A percentile compares a stretch with the other conserved stretches of the same genome.
phyloP scores from a whole-genome alignment of 1,139 yeast species.

The Hyphopichia buzzinii region DNA sequence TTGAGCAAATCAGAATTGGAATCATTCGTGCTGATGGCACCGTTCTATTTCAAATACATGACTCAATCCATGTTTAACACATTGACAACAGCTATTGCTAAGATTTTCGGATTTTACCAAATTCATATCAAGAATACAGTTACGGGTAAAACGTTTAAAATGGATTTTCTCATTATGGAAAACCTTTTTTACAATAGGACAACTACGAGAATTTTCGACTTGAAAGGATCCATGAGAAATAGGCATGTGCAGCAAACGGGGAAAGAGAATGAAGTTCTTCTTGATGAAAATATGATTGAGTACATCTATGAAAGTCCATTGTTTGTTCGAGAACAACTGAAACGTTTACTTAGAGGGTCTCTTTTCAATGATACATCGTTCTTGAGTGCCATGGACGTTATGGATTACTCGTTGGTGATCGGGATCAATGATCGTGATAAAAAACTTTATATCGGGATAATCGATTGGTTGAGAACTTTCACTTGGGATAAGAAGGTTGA shows the following conservation, averaged over 20 bases:
- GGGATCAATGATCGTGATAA: conserved; percentile 72
- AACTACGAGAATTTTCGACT: conserved; percentile 84
- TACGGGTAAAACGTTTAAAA: conserved; percentile 73
- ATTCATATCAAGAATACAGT: conserved; percentile 79
- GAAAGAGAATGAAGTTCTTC: conserved; percentile 84
- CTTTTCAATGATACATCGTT: conserved; percentile 93
- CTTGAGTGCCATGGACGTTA: conserved; percentile 94
- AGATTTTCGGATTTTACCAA: conserved; percentile 93
- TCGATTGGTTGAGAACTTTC: conserved; percentile 91
- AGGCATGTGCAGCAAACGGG: conserved; percentile 97
- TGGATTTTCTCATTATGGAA: conserved; percentile 96
- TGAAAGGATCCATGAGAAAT: conserved; percentile 97
- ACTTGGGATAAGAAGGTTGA: conserved; percentile 99
- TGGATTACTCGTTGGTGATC: conserved; percentile 95
- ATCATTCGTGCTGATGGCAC: conserved; percentile 92
- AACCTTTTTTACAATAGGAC: conserved; percentile 84
- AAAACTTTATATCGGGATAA: conserved; percentile 84
- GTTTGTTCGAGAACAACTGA: conserved; percentile 90
- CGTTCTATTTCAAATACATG: conserved; percentile 94
- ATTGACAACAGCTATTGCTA: conserved; percentile 89
- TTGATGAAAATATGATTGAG: conserved; percentile 98
- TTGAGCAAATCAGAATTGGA: conserved; percentile 86
- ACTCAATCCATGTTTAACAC: conserved; percentile 94
- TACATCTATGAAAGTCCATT: conserved; percentile 94
- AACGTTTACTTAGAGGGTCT: conserved; percentile 79